These are phyloP conservation scores for Brassica nigra DNA, from an alignment of 345 rosid genomes.

Conservation along the genomic window DNA sequence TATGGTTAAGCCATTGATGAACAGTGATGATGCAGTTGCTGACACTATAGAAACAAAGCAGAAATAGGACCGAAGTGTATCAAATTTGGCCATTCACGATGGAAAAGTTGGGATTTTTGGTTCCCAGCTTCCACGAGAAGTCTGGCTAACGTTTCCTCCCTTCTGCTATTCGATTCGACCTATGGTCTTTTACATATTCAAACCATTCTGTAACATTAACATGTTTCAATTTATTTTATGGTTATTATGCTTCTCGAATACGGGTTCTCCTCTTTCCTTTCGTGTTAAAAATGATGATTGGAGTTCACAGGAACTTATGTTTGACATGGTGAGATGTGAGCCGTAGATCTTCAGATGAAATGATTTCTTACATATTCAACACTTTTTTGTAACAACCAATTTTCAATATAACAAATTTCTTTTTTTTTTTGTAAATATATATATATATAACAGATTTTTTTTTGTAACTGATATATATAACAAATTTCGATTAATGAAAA, in stretches of 20 bases:
- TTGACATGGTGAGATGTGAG: background rate
- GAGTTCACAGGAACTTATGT: background rate
- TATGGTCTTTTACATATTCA: conserved; percentile 14
- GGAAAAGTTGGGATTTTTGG: conserved; percentile 79
- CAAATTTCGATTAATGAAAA: too few species aligned
- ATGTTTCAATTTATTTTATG: background rate
- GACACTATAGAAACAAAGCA: background rate
- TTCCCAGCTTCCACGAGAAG: conserved; percentile 65
- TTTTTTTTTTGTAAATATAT: too few species aligned
- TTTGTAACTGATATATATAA: too few species aligned
- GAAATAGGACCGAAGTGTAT: background rate
- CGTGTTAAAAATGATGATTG: background rate
- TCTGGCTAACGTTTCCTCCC: conserved; percentile 77
- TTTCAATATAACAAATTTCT: background rate
- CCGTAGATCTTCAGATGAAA: background rate
- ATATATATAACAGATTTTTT: too few species aligned
- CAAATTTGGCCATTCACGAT: conserved; percentile 28
- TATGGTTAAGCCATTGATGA: background rate
- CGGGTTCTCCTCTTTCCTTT: background rate
- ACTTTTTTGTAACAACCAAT: background rate
- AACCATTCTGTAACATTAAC: background rate
- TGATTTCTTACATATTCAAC: background rate
- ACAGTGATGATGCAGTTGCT: background rate
- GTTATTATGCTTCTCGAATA: background rate
- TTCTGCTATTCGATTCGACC: conserved; percentile 10